Evolutionary conservation across 2,329 filamentous ascomycete species (phyloP).

Genomic region (Periconia macrospinosa): DNA sequence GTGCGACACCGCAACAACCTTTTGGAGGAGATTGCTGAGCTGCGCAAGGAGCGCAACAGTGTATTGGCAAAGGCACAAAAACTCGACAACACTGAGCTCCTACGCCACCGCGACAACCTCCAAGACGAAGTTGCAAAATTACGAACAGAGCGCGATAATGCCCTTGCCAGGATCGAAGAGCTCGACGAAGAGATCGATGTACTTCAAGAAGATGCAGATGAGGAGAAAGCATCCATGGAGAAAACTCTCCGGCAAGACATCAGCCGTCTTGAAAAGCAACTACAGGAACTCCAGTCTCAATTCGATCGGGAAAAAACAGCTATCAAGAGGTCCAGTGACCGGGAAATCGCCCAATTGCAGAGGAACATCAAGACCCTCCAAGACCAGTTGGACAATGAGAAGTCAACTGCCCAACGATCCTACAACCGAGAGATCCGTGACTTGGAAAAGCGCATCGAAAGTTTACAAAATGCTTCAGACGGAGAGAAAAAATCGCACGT

Average conservation of each 20-base stretch:
- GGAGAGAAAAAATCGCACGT: slow-evolving; percentile 64
- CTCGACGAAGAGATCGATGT: slow-evolving; percentile 60
- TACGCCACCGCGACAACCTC: slow-evolving; percentile 36
- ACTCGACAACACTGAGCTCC: slow-evolving; percentile 25
- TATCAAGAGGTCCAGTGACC: slow-evolving; percentile 69
- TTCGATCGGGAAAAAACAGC: slow-evolving; percentile 36
- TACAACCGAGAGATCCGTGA: not conserved
- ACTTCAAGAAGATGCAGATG: slow-evolving; percentile 47
- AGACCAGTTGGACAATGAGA: slow-evolving; percentile 11
- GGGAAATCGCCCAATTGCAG: slow-evolving; percentile 77
- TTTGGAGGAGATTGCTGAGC: not conserved
- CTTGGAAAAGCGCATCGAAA: not conserved
- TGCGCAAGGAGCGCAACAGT: not conserved
- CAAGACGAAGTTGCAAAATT: slow-evolving; percentile 34
- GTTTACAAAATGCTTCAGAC: not conserved
- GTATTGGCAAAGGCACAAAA: not conserved
- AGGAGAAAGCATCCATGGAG: slow-evolving; percentile 61
- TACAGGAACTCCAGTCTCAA: slow-evolving; percentile 19
- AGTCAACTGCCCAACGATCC: slow-evolving; percentile 21
- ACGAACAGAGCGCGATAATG: slow-evolving; percentile 10
- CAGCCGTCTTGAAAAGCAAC: slow-evolving; percentile 40
- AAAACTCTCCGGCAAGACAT: slow-evolving; percentile 50
- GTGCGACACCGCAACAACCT: not conserved
- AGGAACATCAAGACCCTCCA: slow-evolving; percentile 89
- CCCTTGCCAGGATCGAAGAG: slow-evolving; percentile 45